These are phyloP conservation scores for Clonostachys rosea DNA, from an alignment of 2,329 filamentous ascomycete species.

Conservation along the genomic window DNA sequence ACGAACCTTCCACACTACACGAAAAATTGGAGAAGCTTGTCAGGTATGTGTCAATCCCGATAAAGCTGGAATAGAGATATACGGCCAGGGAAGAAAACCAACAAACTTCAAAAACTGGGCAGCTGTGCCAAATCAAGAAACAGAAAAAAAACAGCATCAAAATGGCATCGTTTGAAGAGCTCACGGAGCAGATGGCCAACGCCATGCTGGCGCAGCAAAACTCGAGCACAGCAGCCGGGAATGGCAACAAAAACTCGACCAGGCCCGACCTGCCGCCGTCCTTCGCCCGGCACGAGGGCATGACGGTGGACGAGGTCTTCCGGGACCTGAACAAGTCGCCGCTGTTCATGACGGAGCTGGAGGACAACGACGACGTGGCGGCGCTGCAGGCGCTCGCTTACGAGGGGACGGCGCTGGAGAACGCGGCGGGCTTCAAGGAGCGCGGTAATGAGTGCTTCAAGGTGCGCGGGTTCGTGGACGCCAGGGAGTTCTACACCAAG, in stretches of 20 bases:
- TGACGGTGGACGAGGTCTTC: constrained; percentile 50
- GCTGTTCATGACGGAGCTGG: constrained; percentile 93
- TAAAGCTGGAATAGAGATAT: too few species aligned
- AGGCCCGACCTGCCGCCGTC: constrained; percentile 41
- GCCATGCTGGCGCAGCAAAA: constrained; percentile 12
- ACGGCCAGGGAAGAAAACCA: too few species aligned
- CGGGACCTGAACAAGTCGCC: constrained; percentile 61
- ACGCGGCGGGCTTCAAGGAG: constrained; percentile 80
- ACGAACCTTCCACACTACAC: too few species aligned
- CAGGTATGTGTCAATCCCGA: too few species aligned
- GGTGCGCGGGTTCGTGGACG: constrained; percentile 70
- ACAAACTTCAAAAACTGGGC: too few species aligned
- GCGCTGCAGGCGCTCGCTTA: constrained; percentile 88
- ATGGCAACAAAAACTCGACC: constrained; percentile 12
- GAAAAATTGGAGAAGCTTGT: too few species aligned
- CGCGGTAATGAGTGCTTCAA: constrained; percentile 88
- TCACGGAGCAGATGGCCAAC: constrained; percentile 33
- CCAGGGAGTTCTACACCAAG: constrained; percentile 87
- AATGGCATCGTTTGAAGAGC: constrained; percentile 26
- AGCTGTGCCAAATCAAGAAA: not conserved
- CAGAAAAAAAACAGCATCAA: not conserved
- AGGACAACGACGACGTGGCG: constrained; percentile 79
- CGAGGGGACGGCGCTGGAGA: constrained; percentile 83
- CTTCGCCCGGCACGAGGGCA: constrained; percentile 29
- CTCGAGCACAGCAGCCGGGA: constrained; percentile 1